phyloP scores from a whole-genome alignment of 768 basidiomycete genomes.

The Boletus sp. region DNA sequence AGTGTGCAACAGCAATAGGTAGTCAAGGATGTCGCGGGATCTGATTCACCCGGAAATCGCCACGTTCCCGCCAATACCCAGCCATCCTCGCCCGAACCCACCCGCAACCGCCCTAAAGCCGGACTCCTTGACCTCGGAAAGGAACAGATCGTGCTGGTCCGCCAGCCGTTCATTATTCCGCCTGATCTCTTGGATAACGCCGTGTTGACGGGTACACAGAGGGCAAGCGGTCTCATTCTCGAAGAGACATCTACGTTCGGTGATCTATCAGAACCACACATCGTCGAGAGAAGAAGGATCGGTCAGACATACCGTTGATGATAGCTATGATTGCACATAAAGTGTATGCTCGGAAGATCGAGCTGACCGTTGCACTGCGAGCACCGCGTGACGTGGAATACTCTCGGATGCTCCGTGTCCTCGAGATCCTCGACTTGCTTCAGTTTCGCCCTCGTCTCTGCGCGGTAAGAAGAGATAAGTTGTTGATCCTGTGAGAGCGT shows the following conservation, averaged over 20 bases:
- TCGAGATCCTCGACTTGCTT: constrained; percentile 79
- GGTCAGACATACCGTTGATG: constrained; percentile 64
- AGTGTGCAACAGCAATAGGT: background rate
- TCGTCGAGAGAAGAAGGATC: background rate
- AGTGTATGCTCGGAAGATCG: constrained; percentile 91
- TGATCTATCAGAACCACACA: background rate
- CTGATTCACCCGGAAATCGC: background rate
- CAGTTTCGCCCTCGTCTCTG: constrained; percentile 77
- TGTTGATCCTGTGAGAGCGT: constrained; percentile 64
- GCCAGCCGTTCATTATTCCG: constrained; percentile 81
- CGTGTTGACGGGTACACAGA: constrained; percentile 80
- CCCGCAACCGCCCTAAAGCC: constrained; percentile 71
- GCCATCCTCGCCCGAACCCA: constrained; percentile 65
- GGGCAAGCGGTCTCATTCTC: constrained; percentile 92
- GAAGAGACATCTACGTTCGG: constrained; percentile 64
- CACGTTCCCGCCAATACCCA: constrained; percentile 27
- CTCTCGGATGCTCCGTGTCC: constrained; percentile 72
- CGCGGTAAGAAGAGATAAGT: constrained; percentile 81
- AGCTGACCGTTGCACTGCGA: constrained; percentile 85
- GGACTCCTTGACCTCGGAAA: constrained; percentile 66
- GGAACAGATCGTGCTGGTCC: constrained; percentile 77
- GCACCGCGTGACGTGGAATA: constrained; percentile 94
- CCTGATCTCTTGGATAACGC: constrained; percentile 85
- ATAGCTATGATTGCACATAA: constrained; percentile 98
- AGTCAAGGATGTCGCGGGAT: too few species aligned